phyloP scores from a whole-genome alignment of 1,139 yeast species.

The Lodderomyces orthopsilosis region DNA sequence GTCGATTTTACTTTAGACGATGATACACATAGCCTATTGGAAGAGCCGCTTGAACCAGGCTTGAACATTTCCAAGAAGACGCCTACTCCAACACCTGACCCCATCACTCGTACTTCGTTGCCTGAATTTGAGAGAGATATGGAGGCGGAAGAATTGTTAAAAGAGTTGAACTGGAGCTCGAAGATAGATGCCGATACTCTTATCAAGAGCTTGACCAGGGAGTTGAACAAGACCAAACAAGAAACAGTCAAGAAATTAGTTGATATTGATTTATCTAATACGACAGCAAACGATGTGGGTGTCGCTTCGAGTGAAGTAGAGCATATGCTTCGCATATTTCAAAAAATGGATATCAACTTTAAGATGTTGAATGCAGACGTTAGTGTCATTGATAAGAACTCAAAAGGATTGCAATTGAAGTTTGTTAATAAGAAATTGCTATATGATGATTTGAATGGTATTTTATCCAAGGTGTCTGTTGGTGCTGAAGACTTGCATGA shows the following conservation, averaged over 20 bases:
- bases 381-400: conserved; percentile 67
- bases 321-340: conserved; percentile 51
- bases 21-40: background rate
- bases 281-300: conserved; percentile 33
- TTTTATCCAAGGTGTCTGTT: conserved; percentile 67
- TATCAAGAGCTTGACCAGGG: conserved; percentile 53
- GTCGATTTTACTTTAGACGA: background rate
- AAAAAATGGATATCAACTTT: conserved; percentile 43
- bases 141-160: conserved; percentile 65
- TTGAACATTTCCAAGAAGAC: conserved; percentile 21
- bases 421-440: conserved; percentile 76
- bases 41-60: conserved; percentile 16
- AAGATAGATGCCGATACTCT: conserved; percentile 60
- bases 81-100: conserved; percentile 4
- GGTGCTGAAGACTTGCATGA: conserved; percentile 52
- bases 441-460: conserved; percentile 65
- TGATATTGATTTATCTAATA: conserved; percentile 39
- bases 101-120: background rate
- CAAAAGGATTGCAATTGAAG: conserved; percentile 81
- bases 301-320: conserved; percentile 63
- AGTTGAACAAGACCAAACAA: conserved; percentile 39
- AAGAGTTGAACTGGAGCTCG: conserved; percentile 72
- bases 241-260: conserved; percentile 38
- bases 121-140: conserved; percentile 36
- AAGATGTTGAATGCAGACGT: conserved; percentile 59